Conservation (phyloP, 768 basidiomycete species). For the Grammothele lineata region DNA sequence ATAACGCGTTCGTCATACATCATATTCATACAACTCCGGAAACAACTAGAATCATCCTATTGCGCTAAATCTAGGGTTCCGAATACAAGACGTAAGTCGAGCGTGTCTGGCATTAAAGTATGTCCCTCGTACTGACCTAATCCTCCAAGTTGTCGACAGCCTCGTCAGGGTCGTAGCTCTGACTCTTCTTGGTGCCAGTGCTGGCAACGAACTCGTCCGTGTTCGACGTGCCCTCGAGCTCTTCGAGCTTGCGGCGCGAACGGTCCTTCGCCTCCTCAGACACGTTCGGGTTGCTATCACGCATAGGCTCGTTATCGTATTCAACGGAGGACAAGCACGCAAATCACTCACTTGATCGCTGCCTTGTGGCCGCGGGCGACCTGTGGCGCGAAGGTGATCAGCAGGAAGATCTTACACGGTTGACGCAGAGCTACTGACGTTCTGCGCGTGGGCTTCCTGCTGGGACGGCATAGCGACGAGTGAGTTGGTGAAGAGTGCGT, state of each 20-base stretch:
- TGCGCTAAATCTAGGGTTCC: too few relatives aligned
- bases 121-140: too few relatives aligned
- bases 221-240: conserved; percentile 8
- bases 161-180: conserved; percentile 1
- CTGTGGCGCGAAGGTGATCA: neutral
- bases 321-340: neutral
- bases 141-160: conserved; percentile 2
- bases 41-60: too few relatives aligned
- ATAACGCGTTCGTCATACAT: too few relatives aligned
- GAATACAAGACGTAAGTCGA: too few relatives aligned
- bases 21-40: too few relatives aligned
- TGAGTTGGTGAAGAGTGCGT: neutral
- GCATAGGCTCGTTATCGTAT: neutral
- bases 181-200: conserved; percentile 1
- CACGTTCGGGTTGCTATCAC: conserved; percentile 23
- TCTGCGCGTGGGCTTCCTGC: conserved; percentile 7
- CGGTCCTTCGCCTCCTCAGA: conserved; percentile 27
- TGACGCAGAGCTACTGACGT: neutral
- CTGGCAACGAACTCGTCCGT: conserved; percentile 8
- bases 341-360: conserved; percentile 4
- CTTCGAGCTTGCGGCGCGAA: conserved; percentile 19
- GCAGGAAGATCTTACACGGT: neutral
- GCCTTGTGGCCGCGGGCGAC: conserved; percentile 14
- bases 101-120: too few relatives aligned
- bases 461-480: conserved; percentile 1